phyloP scores from a whole-genome alignment of 176 grass and related monocot genomes.

The Calamus simplicifolius region DNA sequence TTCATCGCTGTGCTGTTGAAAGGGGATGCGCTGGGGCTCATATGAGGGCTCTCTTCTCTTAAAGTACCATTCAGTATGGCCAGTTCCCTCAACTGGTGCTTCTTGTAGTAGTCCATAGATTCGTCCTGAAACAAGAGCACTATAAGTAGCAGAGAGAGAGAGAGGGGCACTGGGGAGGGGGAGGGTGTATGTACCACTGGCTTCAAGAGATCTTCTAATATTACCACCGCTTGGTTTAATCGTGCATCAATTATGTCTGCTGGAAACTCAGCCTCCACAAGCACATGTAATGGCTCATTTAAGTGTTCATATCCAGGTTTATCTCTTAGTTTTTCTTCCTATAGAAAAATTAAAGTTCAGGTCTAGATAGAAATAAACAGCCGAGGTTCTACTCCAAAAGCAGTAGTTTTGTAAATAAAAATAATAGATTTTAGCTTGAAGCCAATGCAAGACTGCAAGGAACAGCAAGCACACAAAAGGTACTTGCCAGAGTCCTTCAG shows the following conservation, averaged over 20 bases:
- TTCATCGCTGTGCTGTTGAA: constrained; percentile 18
- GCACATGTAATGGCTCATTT: constrained; percentile 14
- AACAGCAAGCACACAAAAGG: no score
- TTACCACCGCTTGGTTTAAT: constrained; percentile 11
- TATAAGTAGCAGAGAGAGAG: no score
- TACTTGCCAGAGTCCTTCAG: no score
- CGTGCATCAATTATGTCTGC: constrained; percentile 4
- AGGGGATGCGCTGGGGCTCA: constrained; percentile 10
- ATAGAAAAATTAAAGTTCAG: background rate
- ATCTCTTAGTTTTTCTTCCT: constrained; percentile 18
- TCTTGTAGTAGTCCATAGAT: constrained; percentile 21
- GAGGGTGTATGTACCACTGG: constrained; percentile 3
- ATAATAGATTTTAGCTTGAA: no score
- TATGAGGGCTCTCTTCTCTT: constrained; percentile 14
- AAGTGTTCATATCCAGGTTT: constrained; percentile 14
- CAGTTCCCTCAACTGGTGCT: constrained; percentile 12
- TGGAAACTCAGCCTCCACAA: constrained; percentile 11
- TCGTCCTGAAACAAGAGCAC: constrained; percentile 4
- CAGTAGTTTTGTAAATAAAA: no score
- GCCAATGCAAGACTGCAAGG: no score
- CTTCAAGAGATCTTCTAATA: constrained; percentile 14
- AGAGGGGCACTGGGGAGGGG: no score
- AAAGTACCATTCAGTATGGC: constrained; percentile 14
- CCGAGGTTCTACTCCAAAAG: no score
- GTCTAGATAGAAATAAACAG: background rate